Evolutionary conservation across 2,329 filamentous ascomycete genomes (phyloP).

Genomic region (Penicillium decumbens): DNA sequence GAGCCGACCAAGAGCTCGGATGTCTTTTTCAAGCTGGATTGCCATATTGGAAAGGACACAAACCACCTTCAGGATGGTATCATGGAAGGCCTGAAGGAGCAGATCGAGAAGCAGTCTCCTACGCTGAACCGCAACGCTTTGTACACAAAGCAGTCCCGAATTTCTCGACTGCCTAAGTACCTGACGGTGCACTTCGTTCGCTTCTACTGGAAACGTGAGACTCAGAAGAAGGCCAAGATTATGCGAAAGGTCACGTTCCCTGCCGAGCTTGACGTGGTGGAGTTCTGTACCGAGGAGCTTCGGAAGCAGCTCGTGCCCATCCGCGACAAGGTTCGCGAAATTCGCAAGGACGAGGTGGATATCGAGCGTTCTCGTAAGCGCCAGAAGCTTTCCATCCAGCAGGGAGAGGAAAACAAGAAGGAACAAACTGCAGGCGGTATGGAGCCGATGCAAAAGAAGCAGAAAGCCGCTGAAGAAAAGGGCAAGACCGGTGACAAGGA

Average conservation of each 20-base stretch:
- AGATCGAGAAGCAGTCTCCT: conserved; percentile 84
- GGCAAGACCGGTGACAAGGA: conserved; percentile 52
- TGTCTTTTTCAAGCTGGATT: conserved; percentile 85
- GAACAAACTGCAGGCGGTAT: conserved; percentile 27
- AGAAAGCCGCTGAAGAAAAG: conserved; percentile 49
- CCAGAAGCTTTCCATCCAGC: conserved; percentile 66
- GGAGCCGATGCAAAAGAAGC: conserved; percentile 48
- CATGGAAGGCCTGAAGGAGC: conserved; percentile 72
- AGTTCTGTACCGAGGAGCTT: conserved; percentile 91
- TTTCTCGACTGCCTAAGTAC: conserved; percentile 87
- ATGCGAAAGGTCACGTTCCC: conserved; percentile 98
- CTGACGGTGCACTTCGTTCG: conserved; percentile 95
- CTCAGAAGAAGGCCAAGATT: conserved; percentile 98
- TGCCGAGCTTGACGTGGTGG: conserved; percentile 83
- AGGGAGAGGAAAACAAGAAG: conserved; percentile 48
- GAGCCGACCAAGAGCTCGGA: conserved; percentile 64
- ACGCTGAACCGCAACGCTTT: conserved; percentile 69
- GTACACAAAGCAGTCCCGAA: conserved; percentile 88
- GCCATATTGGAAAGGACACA: conserved; percentile 81
- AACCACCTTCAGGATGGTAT: conserved; percentile 92
- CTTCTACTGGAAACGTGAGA: conserved; percentile 95
- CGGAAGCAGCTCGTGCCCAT: conserved; percentile 79
- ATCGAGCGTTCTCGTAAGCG: conserved; percentile 87
- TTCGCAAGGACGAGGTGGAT: conserved; percentile 92
- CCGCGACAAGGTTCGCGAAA: conserved; percentile 91